These are phyloP conservation scores for Mycena citricolor DNA, from an alignment of 1,284 basidiomycete species.

Conservation along the genomic window DNA sequence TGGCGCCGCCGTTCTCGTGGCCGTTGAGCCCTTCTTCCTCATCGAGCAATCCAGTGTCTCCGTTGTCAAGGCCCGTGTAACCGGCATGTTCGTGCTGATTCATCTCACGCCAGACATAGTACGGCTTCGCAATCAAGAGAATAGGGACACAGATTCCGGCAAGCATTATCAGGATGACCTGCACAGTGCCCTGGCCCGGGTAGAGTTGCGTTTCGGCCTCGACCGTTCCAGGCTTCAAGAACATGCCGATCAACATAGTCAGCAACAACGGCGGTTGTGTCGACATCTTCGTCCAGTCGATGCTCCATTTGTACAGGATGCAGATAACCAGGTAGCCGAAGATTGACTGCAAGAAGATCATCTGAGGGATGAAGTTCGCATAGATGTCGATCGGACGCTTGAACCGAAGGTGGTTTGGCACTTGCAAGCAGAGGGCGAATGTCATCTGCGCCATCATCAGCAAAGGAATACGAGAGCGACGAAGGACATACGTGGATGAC, in stretches of 20 bases:
- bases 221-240: constrained; percentile 81
- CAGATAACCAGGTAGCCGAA: constrained; percentile 95
- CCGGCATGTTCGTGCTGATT: constrained; percentile 81
- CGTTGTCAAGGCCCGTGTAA: constrained; percentile 67
- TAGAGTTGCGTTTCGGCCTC: constrained; percentile 75
- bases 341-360: constrained; percentile 95
- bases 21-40: constrained; percentile 87
- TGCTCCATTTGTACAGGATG: constrained; percentile 96
- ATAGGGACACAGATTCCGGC: constrained; percentile 92
- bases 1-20: constrained; percentile 64
- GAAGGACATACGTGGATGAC: constrained; percentile 82
- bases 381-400: constrained; percentile 83
- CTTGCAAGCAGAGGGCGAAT: constrained; percentile 91
- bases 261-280: constrained; percentile 84
- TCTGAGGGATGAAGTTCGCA: constrained; percentile 94
- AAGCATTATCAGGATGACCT: constrained; percentile 76
- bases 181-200: constrained; percentile 84
- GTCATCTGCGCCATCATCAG: constrained; percentile 81
- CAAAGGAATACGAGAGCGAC: constrained; percentile 19
- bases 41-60: constrained; percentile 58
- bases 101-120: constrained; percentile 88
- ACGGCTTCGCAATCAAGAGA: constrained; percentile 92
- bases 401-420: constrained; percentile 94
- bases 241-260: constrained; percentile 95
- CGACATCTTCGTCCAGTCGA: constrained; percentile 81